Evolutionary conservation across 768 basidiomycete species (phyloP), one percentile per base, ranked within the genome.

Genomic region (Lactifluus subvellereus): DNA sequence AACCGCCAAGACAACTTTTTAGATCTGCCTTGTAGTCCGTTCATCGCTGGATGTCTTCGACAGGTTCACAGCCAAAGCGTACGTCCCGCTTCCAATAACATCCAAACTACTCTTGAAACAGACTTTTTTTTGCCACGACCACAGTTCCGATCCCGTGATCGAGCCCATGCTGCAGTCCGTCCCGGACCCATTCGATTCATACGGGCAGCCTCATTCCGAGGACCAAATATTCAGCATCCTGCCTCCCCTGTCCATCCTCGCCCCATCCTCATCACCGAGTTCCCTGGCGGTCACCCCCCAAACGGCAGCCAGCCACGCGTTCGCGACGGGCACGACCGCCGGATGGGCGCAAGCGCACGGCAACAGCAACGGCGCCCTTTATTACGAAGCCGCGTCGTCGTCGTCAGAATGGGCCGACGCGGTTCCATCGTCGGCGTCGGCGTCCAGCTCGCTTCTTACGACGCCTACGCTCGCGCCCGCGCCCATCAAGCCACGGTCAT

Each of bases 1-100:
- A 32, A 32, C 11, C 11, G 13, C 49, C 27, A 33, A 35, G 43
- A 59, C 54, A 8, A 16, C 52, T 42, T 47, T 57, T 42, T 60
- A 89, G 88, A 79, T 86, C 55, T 93, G 87, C 70, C 80, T 94
- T 37, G 87, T 87, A 3, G 88, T 96, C 57, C 87, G 94, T 58
- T 91, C 91, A 37, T 89, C 91, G 14, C 86, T 98, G 82, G 94
- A 98, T 69, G 82, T 97, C 8, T 94, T 94, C 69, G 94, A 96
- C 71, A 81, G 84, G 62, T 84, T 94, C 66, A 91, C 89, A 13
- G 81, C 89, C 27, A 94, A 93, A 77, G 84, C 91, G 90, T 93
- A 78, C 68, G 89, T 78, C 40, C 51, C n/a, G 4, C 20, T 45
- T 56, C 27, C 27, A 20, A 47, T 14, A 48, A 27, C 13, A 32